Base-by-base conservation (phyloP, 2,329 filamentous ascomycete species). In the Hymenoscyphus linearis region DNA sequence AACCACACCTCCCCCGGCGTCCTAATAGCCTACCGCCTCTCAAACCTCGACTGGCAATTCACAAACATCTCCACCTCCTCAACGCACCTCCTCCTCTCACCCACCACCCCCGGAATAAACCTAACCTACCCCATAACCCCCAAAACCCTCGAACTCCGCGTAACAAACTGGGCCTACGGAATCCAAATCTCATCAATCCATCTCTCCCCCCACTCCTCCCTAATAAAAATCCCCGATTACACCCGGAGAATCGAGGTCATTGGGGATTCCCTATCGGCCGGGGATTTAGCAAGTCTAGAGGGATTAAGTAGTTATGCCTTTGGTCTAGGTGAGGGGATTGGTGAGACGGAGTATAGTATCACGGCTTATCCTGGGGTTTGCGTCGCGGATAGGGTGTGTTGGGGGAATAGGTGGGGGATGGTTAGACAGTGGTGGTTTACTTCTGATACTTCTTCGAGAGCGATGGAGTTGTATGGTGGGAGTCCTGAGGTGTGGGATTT, bases 141-240 rank as follows among this genome's bases (percentile, higher is more conserved):
- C 0, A 76, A 77, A 35, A 78, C 76, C 0, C 84, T 86, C 61
- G 83, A 86, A 68, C 71, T 86, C 66, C 75, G 82, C 64, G 83
- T 86, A 16, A 83, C 83, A 1, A 86, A 86, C 66, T 86, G 82
- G 82, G 82, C 77, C 16, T 81, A 81, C 65, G 83, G 83, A 2
- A 78, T 86, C 3, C 83, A 86, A 70, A 79, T 86, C 52, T 74
- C 75, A 18, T 74, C 77, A 7, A 76, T 86, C 2, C 80, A 84
- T 59, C 74, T 84, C 14, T 76, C 74, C 1, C 70, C 73, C 3
- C 75, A 75, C 4, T 74, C 77, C 40, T 74, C 73, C 22, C 73
- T 86, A 5, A 71, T 82, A 65, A 78, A 78, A 62, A 61, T 77
- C 4, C 72, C 75, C 1, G 68, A 75, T 22, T 74, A 72, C 61